Base-by-base conservation (phyloP, 371 early-diverging fungal genomes). In the Rhizopus delemar region DNA sequence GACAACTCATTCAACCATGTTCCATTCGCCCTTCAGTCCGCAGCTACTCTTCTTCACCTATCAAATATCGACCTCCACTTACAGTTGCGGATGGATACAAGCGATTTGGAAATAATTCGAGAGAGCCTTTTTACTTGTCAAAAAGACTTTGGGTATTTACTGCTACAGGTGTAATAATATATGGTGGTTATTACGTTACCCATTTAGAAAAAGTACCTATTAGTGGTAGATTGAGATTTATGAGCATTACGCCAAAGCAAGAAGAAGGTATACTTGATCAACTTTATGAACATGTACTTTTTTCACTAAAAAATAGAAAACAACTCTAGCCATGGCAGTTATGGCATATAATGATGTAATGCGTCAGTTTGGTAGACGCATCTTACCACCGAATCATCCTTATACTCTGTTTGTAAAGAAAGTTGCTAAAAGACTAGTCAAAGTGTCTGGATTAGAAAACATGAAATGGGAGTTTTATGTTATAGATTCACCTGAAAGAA, bases 391-490 rank as follows among this genome's bases (percentile, higher is more conserved):
- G 0, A 68, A 76, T 51, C 86, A 90, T 57, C 84, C 85, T 0
- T 74, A 81, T 29, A 78, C 84, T 4, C 29, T 38, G 11, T 84
- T 84, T 57, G 93, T 93, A 4, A 66, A 75, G 12, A 63, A 74
- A 12, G 85, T 93, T 0, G 92, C 92, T 7, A 46, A 71, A 48
- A 71, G 87, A 11, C 70, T 94, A 29, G 85, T 94, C n/a, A 64
- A 57, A 49, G 92, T 85, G 8, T 80, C 89, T 2, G 86, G 87
- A n/a, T 80, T 84, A 78, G 70, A 83, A 38, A 69, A 80, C 48
- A 59, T 90, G 22, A 80, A 86, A 22, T 91, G 92, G 92, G 90
- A 91, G 56, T 78, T 91, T 41, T 77, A 90, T 75, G 93, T 96
- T 5, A 89, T 96, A 52, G 75, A 91, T 46, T 78, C 86, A 29